Evolutionary conservation across 2,329 filamentous ascomycete species (phyloP), one percentile per base, ranked within the genome.

Genomic region (Phyllosticta citriasiana): DNA sequence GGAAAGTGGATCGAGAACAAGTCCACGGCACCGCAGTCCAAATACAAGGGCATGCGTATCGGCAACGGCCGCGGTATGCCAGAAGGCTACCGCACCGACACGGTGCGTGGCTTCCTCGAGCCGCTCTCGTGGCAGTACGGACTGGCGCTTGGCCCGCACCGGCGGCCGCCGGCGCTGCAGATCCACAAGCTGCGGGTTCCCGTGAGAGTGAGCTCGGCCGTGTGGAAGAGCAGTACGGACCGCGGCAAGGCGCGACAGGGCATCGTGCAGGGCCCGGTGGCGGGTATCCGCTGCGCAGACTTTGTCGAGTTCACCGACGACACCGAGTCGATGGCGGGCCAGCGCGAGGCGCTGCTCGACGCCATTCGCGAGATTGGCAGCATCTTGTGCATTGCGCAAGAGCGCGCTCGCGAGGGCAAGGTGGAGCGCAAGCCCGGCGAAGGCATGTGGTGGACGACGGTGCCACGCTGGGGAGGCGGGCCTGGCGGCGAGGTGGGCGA

Each of bases 21-120:
- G 27, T 30, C 27, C 5, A 30, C 27, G 27, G 27, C 27, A 30
- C 27, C 40, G 14, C n/a, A 47, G 40, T n/a, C 14, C 4, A 47
- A 47, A n/a, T 87, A 87, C 70, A 82, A 79, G 53, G 84, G 84
- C 30, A 79, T 81, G 53, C 82, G 84, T 25, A 79, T 80, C n/a
- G 79, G 78, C 8, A 78, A 80, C 40, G 83, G 83, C 19, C 68
- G 74, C 30, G 79, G 83, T 54, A 85, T 86, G 81, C 84, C 84
- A 16, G 80, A 82, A 56, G 76, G 78, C 26, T 79, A 81, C 63
- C 82, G 83, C 30, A 76, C 80, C 25, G 81, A 85, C 22, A 79
- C 79, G 30, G 73, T 85, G 50, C 76, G 78, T 56, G 76, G 78
- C 14, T 80, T 87, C 64, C 70, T 85, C 10, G 83, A 86, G 69